Evolutionary conservation across 352 stramenopile genomes (phyloP), one percentile per base, ranked within the genome.

Genomic region (Pythium utonaiense): DNA sequence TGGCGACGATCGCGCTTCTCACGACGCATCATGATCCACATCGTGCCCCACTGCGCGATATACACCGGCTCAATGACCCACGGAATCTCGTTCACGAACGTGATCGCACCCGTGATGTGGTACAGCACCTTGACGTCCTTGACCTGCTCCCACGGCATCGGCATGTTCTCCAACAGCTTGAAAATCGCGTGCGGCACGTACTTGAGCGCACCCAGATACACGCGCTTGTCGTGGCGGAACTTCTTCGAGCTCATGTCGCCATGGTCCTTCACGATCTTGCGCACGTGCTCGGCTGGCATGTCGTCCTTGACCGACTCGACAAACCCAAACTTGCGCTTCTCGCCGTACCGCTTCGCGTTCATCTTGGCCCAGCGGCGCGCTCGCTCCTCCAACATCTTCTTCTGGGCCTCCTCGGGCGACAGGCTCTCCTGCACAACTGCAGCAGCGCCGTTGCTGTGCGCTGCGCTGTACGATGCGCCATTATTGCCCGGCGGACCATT

Each of bases 81-180:
- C 41, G 98, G 98, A 42, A 99, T 88, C 68, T 99, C 97, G 75
- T 99, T 99, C 45, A 99, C 97, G 74, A 99, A 99, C 33, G 88
- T 98, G 70, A 99, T 99, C 22, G 98, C 98, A 17, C 98, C 98
- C 3, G 98, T 99, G 19, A 99, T 83, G 74, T 99, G 98, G 79
- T 99, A 99, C 49, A 99, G 68, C 25, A 99, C 96, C 60, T 98
- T 97, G 40, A 99, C 97, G 58, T 99, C 98, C 54, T 98, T 97
- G 34, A 99, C 96, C 62, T 98, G 96, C 73, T 99, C 97, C 98
- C 98, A 99, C 3, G 98, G 98, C 98, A 99, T 99, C 44, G 98
- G 98, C 92, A 99, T 99, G 74, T 99, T 99, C 82, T 99, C 98
- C 52, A 99, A 74, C 42, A 99, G 77, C 82, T 99, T 99, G 71